Percentiles rank a stretch among this genome's conserved stretches.
phyloP scores from a whole-genome alignment of 371 early-diverging fungal species.

The Smittium mucronatum region DNA sequence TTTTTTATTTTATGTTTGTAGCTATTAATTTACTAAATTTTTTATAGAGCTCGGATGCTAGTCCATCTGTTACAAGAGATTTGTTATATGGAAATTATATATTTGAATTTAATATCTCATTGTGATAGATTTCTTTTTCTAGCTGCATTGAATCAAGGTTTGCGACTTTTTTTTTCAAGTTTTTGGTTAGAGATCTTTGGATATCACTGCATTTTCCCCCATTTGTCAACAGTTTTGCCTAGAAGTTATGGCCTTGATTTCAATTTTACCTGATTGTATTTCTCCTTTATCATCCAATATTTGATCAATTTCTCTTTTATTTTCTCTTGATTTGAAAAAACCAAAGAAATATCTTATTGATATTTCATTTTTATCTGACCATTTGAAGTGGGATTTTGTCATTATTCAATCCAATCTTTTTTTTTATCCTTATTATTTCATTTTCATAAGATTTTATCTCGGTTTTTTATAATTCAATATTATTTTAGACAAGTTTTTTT shows the following conservation, averaged over 20 bases:
- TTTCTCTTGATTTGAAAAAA: background rate
- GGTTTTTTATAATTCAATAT: too few relatives aligned
- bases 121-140: background rate
- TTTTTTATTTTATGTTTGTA: background rate
- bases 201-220: background rate
- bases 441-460: background rate
- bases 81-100: background rate
- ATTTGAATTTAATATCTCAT: background rate
- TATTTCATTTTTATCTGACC: background rate
- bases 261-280: background rate
- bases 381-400: background rate
- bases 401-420: background rate
- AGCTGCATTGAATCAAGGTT: background rate
- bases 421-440: background rate
- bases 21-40: background rate
- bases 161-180: background rate
- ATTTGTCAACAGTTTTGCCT: background rate
- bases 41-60: conserved; percentile 11
- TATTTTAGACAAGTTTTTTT: background rate
- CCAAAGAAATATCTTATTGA: conserved; percentile 3
- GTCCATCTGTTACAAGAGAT: background rate
- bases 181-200: background rate
- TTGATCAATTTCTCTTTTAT: background rate
- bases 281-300: background rate
- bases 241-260: background rate